phyloP scores from a whole-genome alignment of 179 eudicot species.

The Gypsophila paniculata region DNA sequence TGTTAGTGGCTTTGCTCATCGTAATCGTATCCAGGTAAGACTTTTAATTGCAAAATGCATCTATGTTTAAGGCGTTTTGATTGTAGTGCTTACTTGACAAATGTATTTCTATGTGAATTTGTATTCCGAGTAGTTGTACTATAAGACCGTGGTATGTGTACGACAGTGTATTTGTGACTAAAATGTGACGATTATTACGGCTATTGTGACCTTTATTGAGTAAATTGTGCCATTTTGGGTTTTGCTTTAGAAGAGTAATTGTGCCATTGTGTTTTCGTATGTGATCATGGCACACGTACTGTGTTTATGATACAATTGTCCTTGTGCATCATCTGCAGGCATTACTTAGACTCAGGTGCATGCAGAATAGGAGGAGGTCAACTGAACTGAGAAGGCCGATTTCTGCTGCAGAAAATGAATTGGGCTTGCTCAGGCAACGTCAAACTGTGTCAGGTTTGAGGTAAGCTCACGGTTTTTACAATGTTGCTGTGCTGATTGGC shows the following conservation, averaged over 20 bases:
- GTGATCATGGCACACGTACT: neutral
- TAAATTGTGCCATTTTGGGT: neutral
- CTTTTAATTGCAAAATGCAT: neutral
- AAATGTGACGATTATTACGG: too few species aligned
- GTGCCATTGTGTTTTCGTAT: neutral
- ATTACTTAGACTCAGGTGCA: conserved; percentile 55
- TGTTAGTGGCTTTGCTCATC: conserved; percentile 65
- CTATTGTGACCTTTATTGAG: too few species aligned
- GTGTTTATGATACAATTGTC: conserved; percentile 1
- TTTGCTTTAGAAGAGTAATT: neutral
- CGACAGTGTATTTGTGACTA: too few species aligned
- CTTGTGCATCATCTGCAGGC: conserved; percentile 41
- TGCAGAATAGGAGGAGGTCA: conserved; percentile 46
- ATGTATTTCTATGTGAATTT: neutral
- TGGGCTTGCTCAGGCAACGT: conserved; percentile 73
- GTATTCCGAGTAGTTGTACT: neutral
- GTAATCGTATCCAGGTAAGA: conserved; percentile 79
- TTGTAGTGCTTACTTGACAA: neutral
- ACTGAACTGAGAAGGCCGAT: conserved; percentile 40
- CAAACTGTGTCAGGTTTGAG: conserved; percentile 78
- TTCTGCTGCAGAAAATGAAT: conserved; percentile 62
- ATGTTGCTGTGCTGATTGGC: neutral
- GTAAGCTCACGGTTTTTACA: conserved; percentile 28
- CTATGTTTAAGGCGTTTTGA: neutral
- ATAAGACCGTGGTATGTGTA: too few species aligned